Conservation (phyloP, 257 asterid genomes). For the Fraxinus quadrangulata region DNA sequence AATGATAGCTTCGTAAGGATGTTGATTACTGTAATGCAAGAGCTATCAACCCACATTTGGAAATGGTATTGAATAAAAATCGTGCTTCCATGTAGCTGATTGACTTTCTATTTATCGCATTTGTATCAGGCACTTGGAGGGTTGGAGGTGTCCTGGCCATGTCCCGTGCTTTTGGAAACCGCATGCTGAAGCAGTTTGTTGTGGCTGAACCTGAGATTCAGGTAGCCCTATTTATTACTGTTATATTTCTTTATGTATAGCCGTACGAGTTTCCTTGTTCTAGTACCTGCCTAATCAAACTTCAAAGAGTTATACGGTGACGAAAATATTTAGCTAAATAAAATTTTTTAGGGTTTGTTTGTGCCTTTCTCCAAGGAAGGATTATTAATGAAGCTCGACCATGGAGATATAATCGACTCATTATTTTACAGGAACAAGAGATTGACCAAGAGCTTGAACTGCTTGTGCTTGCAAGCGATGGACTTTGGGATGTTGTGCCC, state of each 20-base stretch:
- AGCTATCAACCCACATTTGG: not conserved
- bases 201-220: constrained; percentile 99
- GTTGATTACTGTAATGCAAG: not conserved
- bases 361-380: not conserved
- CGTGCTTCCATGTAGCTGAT: not conserved
- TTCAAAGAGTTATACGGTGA: not conserved
- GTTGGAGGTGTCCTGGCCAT: constrained; percentile 99
- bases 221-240: constrained; percentile 44
- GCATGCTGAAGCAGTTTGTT: constrained; percentile 94
- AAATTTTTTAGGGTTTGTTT: not conserved
- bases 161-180: constrained; percentile 99
- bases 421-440: constrained; percentile 69
- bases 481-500: constrained; percentile 96
- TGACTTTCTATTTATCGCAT: not conserved
- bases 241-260: not conserved
- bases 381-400: not conserved
- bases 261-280: not conserved
- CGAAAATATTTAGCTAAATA: not conserved
- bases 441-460: constrained; percentile 78
- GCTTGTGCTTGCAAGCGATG: constrained; percentile 95
- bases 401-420: not conserved
- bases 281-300: not conserved
- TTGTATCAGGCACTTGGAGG: constrained; percentile 90
- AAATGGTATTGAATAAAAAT: not conserved
- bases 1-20: not conserved